phyloP scores from a whole-genome alignment of 495 filamentous ascomycete genomes.

The Acidomyces sp. region DNA sequence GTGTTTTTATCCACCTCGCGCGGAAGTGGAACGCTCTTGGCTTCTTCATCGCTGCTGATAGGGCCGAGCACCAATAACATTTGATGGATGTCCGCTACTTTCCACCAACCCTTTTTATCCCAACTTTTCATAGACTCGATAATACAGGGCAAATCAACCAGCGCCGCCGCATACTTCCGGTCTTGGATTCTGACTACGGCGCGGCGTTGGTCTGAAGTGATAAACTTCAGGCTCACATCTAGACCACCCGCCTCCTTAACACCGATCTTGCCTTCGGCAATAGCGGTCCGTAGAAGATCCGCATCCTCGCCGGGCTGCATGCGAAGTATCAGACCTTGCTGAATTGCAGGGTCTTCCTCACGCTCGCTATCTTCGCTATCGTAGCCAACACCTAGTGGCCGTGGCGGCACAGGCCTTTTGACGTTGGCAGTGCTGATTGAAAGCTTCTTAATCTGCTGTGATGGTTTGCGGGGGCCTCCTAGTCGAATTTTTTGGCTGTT shows the following conservation, averaged over 20 bases:
- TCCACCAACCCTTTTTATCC: slow-evolving; percentile 84
- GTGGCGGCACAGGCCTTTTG: slow-evolving; percentile 34
- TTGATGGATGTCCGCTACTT: slow-evolving; percentile 87
- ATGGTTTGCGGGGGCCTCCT: slow-evolving; percentile 1
- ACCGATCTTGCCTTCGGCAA: slow-evolving; percentile 64
- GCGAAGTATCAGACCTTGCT: slow-evolving; percentile 76
- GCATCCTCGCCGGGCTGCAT: slow-evolving; percentile 77
- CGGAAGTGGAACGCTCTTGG: slow-evolving; percentile 51
- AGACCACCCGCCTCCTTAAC: slow-evolving; percentile 46
- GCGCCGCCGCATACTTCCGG: slow-evolving; percentile 58
- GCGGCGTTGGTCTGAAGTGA: slow-evolving; percentile 60
- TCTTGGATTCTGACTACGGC: slow-evolving; percentile 57
- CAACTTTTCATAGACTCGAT: slow-evolving; percentile 94
- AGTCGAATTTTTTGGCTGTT: slow-evolving; percentile 19
- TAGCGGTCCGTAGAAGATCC: slow-evolving; percentile 59
- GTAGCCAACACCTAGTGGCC: slow-evolving; percentile 71
- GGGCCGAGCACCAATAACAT: slow-evolving; percentile 74
- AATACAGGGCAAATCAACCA: slow-evolving; percentile 84
- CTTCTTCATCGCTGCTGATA: slow-evolving; percentile 61
- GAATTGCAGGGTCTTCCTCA: slow-evolving; percentile 73
- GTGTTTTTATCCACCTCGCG: slow-evolving; percentile 46
- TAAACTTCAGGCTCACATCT: slow-evolving; percentile 65
- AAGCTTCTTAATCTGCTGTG: too few species aligned
- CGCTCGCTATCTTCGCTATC: slow-evolving; percentile 92
- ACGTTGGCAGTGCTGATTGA: too few species aligned